Evolutionary conservation across 352 stramenopile genomes (phyloP), one percentile per base, ranked within the genome.

Genomic region (Pythium coloratum): DNA sequence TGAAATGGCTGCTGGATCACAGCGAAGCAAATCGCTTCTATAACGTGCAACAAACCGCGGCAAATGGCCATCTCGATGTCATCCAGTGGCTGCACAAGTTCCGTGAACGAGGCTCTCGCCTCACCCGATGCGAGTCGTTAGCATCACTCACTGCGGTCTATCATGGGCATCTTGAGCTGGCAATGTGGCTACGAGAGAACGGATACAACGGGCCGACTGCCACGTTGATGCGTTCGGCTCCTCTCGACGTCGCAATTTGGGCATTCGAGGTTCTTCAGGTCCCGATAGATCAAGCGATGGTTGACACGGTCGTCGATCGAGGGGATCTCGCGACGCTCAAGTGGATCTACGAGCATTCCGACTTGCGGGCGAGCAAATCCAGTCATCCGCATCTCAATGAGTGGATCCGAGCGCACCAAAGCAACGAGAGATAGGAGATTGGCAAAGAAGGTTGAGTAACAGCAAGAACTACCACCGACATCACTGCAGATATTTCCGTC

Each of bases 1-100:
- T 53, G 6, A 53, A 53, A 16, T 53, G 46, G 46, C 20, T 53
- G 46, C 46, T n/a, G 32, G 46, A 53, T 9, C 46, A 53, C n/a
- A 30, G 46, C 7, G 20, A 53, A 30, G 14, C 46, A 1, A 24
- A 26, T 1, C 14, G 12, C 46, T 24, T 53, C 46, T 53, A 53
- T 20, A 53, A 53, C 7, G 46, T 53, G 46, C 20, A 10, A 1
- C 46, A 53, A 14, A 30, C n/a, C 1, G 18, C 46, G 30, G 46
- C 13, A 32, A 53, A 53, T 26, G 46, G 46, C 1, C 46, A 53
- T 16, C 16, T 53, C 6, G n/a, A 53, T 2, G 46, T 53, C 1
- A 30, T 53, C 24, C 9, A 53, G 46, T 53, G 46, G 46, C 7
- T 53, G 46, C 46, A 53, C 46, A 24, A 28, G 20, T 53, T 53